A percentile compares a stretch with the other conserved stretches of the same genome.
Conservation (phyloP, 305 asterid species). For the Solanum chacoense region DNA sequence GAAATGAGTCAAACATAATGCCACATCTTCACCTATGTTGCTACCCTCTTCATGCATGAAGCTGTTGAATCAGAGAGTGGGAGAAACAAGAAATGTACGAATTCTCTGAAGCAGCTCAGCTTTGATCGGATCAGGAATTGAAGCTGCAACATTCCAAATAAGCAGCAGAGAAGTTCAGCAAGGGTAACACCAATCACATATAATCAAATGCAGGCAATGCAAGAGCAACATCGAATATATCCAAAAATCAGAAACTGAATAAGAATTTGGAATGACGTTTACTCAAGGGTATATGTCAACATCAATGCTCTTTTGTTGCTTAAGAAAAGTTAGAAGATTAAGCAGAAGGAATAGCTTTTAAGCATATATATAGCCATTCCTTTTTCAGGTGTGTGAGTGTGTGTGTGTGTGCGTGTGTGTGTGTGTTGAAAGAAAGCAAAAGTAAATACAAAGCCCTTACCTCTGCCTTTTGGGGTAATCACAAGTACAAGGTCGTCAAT, state of each 20-base stretch:
- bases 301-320: not conserved
- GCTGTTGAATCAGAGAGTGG: conserved; percentile 23
- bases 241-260: not conserved
- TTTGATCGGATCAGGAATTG: conserved; percentile 61
- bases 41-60: not conserved
- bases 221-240: not conserved
- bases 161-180: not conserved
- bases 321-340: not conserved
- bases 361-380: not conserved
- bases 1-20: not conserved
- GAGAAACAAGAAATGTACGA: conserved; percentile 40
- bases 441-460: conserved; percentile 11
- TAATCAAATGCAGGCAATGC: not conserved
- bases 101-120: conserved; percentile 61
- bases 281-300: not conserved
- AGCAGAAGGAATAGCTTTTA: not conserved
- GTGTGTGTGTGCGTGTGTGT: not conserved
- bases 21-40: not conserved
- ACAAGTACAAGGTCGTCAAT: conserved; percentile 53
- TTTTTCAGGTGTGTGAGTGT: not conserved
- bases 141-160: conserved; percentile 30
- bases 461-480: conserved; percentile 68
- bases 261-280: not conserved
- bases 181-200: not conserved
- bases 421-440: not conserved